Evolutionary conservation across 2,329 filamentous ascomycete species (phyloP).

Genomic region (Cladosporium halotolerans): DNA sequence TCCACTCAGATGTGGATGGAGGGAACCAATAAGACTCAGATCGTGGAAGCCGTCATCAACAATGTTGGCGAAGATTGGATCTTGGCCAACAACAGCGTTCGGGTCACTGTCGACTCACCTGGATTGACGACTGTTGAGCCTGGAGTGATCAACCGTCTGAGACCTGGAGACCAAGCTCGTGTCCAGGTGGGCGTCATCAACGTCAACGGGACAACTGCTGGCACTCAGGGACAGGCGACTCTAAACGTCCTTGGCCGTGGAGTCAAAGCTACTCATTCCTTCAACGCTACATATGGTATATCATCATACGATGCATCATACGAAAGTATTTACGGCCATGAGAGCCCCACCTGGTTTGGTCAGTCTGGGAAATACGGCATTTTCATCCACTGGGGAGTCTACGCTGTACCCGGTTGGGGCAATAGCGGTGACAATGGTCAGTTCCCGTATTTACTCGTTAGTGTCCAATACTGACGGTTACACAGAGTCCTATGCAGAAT

Average conservation of each 20-base stretch:
- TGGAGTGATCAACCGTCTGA: slow-evolving; percentile 34
- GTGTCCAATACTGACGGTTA: neutral
- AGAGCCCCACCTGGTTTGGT: slow-evolving; percentile 50
- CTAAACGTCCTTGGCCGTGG: slow-evolving; percentile 24
- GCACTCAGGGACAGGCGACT: slow-evolving; percentile 27
- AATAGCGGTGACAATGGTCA: slow-evolving; percentile 34
- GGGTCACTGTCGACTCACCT: slow-evolving; percentile 29
- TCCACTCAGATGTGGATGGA: slow-evolving; percentile 38
- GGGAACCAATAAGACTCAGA: slow-evolving; percentile 34
- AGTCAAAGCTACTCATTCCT: slow-evolving; percentile 24
- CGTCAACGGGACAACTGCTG: slow-evolving; percentile 25
- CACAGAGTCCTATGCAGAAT: slow-evolving; percentile 25
- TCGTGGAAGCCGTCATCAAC: slow-evolving; percentile 34
- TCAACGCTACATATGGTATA: slow-evolving; percentile 34
- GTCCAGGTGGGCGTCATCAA: slow-evolving; percentile 35
- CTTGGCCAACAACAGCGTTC: slow-evolving; percentile 30
- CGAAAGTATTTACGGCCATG: slow-evolving; percentile 37
- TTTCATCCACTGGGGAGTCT: slow-evolving; percentile 55
- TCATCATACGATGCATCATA: slow-evolving; percentile 30
- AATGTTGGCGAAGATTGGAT: slow-evolving; percentile 33
- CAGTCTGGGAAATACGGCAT: slow-evolving; percentile 51
- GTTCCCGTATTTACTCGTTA: slow-evolving; percentile 17
- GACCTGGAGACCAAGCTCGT: slow-evolving; percentile 35
- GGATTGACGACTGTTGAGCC: slow-evolving; percentile 30
- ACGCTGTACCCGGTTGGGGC: slow-evolving; percentile 53